phyloP scores from a whole-genome alignment of 257 asterid genomes.

The Gynochthodes officinalis region DNA sequence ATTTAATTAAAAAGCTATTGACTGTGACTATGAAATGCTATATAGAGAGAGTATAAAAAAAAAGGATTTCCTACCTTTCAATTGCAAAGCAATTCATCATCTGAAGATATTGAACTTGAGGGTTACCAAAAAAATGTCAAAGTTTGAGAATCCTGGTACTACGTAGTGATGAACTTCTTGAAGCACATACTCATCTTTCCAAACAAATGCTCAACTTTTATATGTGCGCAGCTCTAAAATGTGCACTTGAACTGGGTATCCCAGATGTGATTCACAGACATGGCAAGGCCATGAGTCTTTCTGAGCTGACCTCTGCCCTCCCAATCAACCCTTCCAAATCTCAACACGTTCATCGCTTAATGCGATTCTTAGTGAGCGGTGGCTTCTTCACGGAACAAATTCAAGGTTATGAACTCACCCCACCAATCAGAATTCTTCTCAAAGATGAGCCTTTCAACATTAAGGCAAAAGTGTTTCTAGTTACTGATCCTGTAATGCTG shows the following conservation, averaged over 20 bases:
- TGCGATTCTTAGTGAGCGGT: conserved; percentile 18
- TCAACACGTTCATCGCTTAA: conserved; percentile 11
- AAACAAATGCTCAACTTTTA: conserved; percentile 14
- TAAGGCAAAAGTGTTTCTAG: not conserved
- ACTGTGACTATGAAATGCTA: no score
- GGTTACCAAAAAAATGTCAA: no score
- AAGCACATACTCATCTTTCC: conserved; percentile 23
- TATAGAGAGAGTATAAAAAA: no score
- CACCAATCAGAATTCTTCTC: not conserved
- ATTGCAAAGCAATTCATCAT: no score
- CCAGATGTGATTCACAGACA: conserved; percentile 19
- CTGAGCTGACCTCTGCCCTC: conserved; percentile 20
- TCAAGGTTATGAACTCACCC: conserved; percentile 5
- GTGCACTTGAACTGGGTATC: conserved; percentile 25
- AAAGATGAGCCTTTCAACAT: conserved; percentile 11
- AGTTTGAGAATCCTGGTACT: no score
- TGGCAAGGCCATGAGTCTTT: conserved; percentile 23
- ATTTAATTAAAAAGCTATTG: no score
- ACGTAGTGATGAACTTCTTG: conserved; percentile 5
- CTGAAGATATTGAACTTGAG: no score
- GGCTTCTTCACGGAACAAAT: conserved; percentile 10
- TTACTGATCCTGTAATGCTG: not conserved
- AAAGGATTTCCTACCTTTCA: no score
- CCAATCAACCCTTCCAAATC: conserved; percentile 18
- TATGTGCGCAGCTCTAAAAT: conserved; percentile 19